Evolutionary conservation across 2,329 filamentous ascomycete species (phyloP).

Genomic region (Hysterium pulicare): DNA sequence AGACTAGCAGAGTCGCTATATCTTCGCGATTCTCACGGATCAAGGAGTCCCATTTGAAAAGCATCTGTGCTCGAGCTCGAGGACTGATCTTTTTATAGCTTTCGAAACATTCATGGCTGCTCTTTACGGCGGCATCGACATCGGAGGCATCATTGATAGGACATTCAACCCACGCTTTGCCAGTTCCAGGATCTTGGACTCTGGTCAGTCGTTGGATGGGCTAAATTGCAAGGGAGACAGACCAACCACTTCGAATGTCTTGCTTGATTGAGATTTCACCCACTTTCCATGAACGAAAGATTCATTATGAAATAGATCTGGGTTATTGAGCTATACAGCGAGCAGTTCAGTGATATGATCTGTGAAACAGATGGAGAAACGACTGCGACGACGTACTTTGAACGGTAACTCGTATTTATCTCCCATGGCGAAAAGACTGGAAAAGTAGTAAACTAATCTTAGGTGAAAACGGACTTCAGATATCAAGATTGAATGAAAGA

Average conservation of each 20-base stretch:
- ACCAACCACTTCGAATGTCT: slow-evolving; percentile 57
- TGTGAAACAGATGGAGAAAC: background rate
- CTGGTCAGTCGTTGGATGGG: too few species aligned
- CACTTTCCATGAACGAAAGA: slow-evolving; percentile 55
- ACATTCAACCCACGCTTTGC: slow-evolving; percentile 48
- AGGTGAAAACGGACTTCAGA: too few species aligned
- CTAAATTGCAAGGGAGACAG: too few species aligned
- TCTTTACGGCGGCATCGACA: slow-evolving; percentile 58
- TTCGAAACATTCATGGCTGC: slow-evolving; percentile 60
- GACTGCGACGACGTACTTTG: slow-evolving; percentile 32
- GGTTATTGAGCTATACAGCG: slow-evolving; percentile 48
- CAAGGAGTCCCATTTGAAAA: slow-evolving; percentile 63
- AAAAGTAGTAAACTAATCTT: too few species aligned
- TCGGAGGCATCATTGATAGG: slow-evolving; percentile 54
- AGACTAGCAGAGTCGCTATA: slow-evolving; percentile 60
- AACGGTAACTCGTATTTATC: slow-evolving; percentile 40
- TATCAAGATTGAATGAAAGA: too few species aligned
- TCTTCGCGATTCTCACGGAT: slow-evolving; percentile 62
- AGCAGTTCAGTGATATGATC: slow-evolving; percentile 4
- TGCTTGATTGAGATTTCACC: slow-evolving; percentile 55
- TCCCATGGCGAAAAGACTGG: slow-evolving; percentile 1
- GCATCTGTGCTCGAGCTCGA: slow-evolving; percentile 57
- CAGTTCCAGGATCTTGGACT: slow-evolving; percentile 49
- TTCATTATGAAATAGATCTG: slow-evolving; percentile 53
- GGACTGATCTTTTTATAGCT: slow-evolving; percentile 59